Conservation (phyloP, 2,329 filamentous ascomycete species). For the Biscogniauxia sp. region DNA sequence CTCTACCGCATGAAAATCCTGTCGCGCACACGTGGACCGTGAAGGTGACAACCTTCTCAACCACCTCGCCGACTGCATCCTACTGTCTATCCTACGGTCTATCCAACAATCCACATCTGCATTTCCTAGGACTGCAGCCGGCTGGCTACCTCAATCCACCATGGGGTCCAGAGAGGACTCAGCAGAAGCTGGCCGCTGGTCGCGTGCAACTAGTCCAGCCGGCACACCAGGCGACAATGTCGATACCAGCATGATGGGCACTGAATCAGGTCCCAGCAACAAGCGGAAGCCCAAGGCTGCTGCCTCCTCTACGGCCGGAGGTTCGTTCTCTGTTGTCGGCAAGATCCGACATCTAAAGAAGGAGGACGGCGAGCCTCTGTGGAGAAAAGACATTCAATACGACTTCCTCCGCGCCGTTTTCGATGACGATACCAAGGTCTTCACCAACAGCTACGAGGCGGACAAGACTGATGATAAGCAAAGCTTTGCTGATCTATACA, state of each 20-base stretch:
- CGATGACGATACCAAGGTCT: slow-evolving; percentile 70
- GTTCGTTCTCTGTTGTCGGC: slow-evolving; percentile 38
- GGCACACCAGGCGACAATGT: slow-evolving; percentile 21
- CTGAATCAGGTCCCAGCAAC: slow-evolving; percentile 21
- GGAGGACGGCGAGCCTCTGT: slow-evolving; percentile 82
- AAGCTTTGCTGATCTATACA: slow-evolving; percentile 93
- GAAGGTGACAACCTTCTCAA: neutral
- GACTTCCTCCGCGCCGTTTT: slow-evolving; percentile 82
- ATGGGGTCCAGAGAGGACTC: slow-evolving; percentile 30
- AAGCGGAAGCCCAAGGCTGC: slow-evolving; percentile 28
- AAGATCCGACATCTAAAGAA: slow-evolving; percentile 87
- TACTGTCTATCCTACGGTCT: neutral
- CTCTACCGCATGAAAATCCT: neutral
- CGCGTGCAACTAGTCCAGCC: slow-evolving; percentile 24
- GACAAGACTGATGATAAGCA: slow-evolving; percentile 54
- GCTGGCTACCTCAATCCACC: slow-evolving; percentile 6
- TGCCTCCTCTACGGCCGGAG: slow-evolving; percentile 13
- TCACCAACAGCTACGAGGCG: slow-evolving; percentile 82
- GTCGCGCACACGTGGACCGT: neutral
- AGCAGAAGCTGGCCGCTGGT: slow-evolving; percentile 24
- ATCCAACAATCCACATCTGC: neutral
- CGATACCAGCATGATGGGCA: slow-evolving; percentile 27
- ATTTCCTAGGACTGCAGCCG: neutral
- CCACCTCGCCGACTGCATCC: slow-evolving; percentile 1
- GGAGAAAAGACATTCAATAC: slow-evolving; percentile 85